Percentiles rank a stretch among this genome's conserved stretches.
These are phyloP conservation scores for Paramecium caudatum DNA, from an alignment of 73 alveolate genomes.

Conservation along the genomic window DNA sequence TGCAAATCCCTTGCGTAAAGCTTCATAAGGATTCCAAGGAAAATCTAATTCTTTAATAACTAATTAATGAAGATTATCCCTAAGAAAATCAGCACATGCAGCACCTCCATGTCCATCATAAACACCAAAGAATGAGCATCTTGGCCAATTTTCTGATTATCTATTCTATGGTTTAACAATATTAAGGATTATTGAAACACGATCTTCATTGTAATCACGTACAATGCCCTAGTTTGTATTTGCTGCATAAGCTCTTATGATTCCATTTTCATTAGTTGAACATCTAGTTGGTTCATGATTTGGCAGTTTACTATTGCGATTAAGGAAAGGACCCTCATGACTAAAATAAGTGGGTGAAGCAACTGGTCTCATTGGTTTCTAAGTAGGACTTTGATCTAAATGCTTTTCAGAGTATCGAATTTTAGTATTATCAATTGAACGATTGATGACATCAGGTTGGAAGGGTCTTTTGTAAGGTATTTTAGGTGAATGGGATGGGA, in stretches of 20 bases:
- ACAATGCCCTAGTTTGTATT: constrained; percentile 98
- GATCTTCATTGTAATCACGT: constrained; percentile 94
- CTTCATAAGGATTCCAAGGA: constrained; percentile 96
- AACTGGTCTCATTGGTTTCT: not conserved
- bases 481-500: constrained; percentile 47
- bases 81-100: constrained; percentile 94
- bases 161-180: constrained; percentile 86
- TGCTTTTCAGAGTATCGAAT: constrained; percentile 38
- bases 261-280: constrained; percentile 90
- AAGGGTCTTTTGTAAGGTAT: constrained; percentile 41
- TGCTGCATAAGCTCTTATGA: constrained; percentile 98
- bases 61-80: constrained; percentile 97
- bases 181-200: constrained; percentile 92
- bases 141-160: constrained; percentile 94
- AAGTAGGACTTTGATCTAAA: not conserved
- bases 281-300: constrained; percentile 88
- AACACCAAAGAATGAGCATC: constrained; percentile 97
- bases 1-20: constrained; percentile 95
- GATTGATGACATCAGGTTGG: not conserved
- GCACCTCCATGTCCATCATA: constrained; percentile 99
- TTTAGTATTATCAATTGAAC: constrained; percentile 47
- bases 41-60: constrained; percentile 92
- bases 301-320: constrained; percentile 66
- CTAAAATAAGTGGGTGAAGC: constrained; percentile 42
- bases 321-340: not conserved